Evolutionary conservation across 768 basidiomycete species (phyloP), one percentile per base, ranked within the genome.

Genomic region (Calocybe cyanea): DNA sequence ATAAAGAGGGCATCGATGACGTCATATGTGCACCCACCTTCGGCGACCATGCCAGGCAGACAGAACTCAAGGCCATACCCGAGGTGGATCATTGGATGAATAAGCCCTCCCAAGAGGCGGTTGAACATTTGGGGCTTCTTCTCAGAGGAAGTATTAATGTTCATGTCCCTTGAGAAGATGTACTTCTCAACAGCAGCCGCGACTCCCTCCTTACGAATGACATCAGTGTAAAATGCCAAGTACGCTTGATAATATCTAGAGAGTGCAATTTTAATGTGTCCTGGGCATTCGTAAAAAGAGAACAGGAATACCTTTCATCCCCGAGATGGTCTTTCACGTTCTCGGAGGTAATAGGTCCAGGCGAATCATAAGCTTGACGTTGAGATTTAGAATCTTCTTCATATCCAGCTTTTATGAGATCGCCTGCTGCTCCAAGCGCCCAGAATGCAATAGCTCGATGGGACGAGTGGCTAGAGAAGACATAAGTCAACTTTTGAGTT

Each of bases 21-120:
- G 44, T 42, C 45, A 24, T 11, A 14, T 25, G 25, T 19, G 21
- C 17, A 19, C 23, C 51, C 10, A 82, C 85, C 85, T 68, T 87
- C 84, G 2, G 77, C 77, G 2, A 78, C 61, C 47, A 85, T 64
- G 1, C 83, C 85, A 2, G 77, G 72, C 23, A 82, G 53, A 11
- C 60, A 66, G 50, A 85, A 86, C 59, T 87, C 86, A 2, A 75
- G 62, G 1, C 83, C 85, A 61, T 79, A 81, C 18, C 81, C 83
- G 1, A 65, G 53, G 53, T 87, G 83, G 38, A 87, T 86, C 39
- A 85, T 49, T 0, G 86, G 82, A 56, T 88, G 86, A 3, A 86
- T 13, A 1, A 83, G 55, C 2, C 80, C 82, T 0, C 70, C 69
- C 2, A 82, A 34, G 55, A 83, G 72, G 14, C 83, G 75, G 31